Percentiles rank a stretch among this genome's conserved stretches.
phyloP scores from a whole-genome alignment of 805 yeast species.

The Gaillardinia entomophila region DNA sequence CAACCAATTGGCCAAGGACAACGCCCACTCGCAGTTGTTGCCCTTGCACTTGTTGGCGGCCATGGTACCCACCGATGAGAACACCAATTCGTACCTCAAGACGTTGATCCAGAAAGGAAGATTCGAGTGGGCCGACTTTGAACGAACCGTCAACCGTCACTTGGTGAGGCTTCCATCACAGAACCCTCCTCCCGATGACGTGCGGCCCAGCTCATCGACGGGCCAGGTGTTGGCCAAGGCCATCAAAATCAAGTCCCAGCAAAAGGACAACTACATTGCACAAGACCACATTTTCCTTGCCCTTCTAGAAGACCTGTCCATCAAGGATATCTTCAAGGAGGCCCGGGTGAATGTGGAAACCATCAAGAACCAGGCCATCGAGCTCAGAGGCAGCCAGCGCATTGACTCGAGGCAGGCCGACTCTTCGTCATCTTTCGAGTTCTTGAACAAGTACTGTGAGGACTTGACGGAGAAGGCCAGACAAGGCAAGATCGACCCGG shows the following conservation, averaged over 20 bases:
- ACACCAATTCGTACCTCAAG: slow-evolving; percentile 55
- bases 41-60: slow-evolving; percentile 95
- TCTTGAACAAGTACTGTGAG: slow-evolving; percentile 81
- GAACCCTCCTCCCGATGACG: slow-evolving; percentile 80
- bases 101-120: slow-evolving; percentile 81
- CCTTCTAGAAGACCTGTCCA: slow-evolving; percentile 68
- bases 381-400: slow-evolving; percentile 82
- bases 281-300: slow-evolving; percentile 92
- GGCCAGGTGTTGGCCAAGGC: slow-evolving; percentile 74
- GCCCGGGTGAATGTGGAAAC: slow-evolving; percentile 62
- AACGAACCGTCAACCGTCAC: slow-evolving; percentile 72
- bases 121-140: slow-evolving; percentile 78
- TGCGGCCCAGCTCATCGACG: slow-evolving; percentile 69
- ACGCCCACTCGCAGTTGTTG: slow-evolving; percentile 71
- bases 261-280: slow-evolving; percentile 86
- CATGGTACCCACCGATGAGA: slow-evolving; percentile 61
- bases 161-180: slow-evolving; percentile 85
- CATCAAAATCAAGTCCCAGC: slow-evolving; percentile 71
- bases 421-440: slow-evolving; percentile 78
- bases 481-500: slow-evolving; percentile 94
- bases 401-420: slow-evolving; percentile 95
- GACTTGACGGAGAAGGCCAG: slow-evolving; percentile 93
- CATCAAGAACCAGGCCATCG: slow-evolving; percentile 69
- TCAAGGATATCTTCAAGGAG: slow-evolving; percentile 69
- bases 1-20: slow-evolving; percentile 75